Evolutionary conservation across 1,139 yeast genomes (phyloP), one percentile per base, ranked within the genome.

Genomic region (Nakaseomyces uthaithaninus): DNA sequence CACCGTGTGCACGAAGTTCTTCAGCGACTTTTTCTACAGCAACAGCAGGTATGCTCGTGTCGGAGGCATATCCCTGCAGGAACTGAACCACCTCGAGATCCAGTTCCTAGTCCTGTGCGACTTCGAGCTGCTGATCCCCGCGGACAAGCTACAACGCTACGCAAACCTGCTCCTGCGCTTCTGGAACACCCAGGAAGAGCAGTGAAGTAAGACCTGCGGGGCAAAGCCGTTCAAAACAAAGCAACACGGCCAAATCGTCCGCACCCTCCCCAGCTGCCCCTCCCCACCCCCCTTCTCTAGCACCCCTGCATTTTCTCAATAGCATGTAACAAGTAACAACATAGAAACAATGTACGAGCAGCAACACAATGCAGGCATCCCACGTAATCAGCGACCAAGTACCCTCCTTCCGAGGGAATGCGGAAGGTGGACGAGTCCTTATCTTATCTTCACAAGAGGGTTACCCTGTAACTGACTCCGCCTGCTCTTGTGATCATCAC

Each of bases 41-140:
- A 91, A 93, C 63, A 80, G 94, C 41, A 74, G 99, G 48, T 91
- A 93, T 60, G 97, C 98, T 18, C 86, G 91, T 62, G 97, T 91
- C 31, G 98, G 99, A 7, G 99, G 99, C 2, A 71, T 91, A 43
- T 95, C 97, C 7, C 72, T 89, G 43, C 95, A 87, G 44, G 99
- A 91, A 59, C 71, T 91, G 56, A 91, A 93, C 59, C 91, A 86
- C 63, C 69, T 91, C 50, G 99, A 91, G 62, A 67, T 91, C 40
- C 97, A 91, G 60, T 91, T 91, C 59, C 65, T 91, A 49, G 63
- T 89, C 38, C 67, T 91, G 46, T 72, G 91, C 41, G 96, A 91
- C 63, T 91, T 91, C 63, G 77, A 80, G 55, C 70, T 91, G 47
- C 76, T 89, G 80, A 84, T 91, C 37, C 80, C 87, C 26, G 80